Conservation (phyloP, 345 rosid species). For the Dipteronia dyeriana region DNA sequence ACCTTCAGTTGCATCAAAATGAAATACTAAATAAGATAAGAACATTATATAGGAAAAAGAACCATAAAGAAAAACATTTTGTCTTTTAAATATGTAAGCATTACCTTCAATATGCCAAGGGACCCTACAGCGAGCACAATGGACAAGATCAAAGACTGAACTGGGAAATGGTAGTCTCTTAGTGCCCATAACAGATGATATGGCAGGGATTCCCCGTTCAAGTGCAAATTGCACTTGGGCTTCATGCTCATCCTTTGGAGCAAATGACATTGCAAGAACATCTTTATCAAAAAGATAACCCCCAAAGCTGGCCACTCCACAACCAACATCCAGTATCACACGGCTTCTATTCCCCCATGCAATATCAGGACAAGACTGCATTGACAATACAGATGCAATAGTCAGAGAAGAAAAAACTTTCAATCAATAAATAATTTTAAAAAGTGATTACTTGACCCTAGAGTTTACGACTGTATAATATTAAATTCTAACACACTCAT, state of each 20-base stretch:
- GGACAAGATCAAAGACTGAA: slow-evolving; percentile 73
- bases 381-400: background rate
- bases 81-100: background rate
- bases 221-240: slow-evolving; percentile 93
- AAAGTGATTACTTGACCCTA: background rate
- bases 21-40: slow-evolving; percentile 9
- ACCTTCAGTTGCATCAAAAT: slow-evolving; percentile 47
- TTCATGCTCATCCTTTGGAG: slow-evolving; percentile 96
- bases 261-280: slow-evolving; percentile 83
- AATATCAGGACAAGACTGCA: slow-evolving; percentile 61
- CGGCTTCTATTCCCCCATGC: slow-evolving; percentile 79
- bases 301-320: slow-evolving; percentile 95
- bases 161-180: slow-evolving; percentile 81
- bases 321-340: slow-evolving; percentile 85
- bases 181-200: slow-evolving; percentile 85
- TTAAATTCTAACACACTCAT: no score
- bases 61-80: background rate
- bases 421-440: background rate
- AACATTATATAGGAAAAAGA: background rate
- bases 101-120: slow-evolving; percentile 95
- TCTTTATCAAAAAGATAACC: slow-evolving; percentile 85
- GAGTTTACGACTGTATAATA: no score
- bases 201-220: slow-evolving; percentile 90
- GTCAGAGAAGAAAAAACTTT: background rate
- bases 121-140: slow-evolving; percentile 94